Base-by-base conservation (phyloP, 2,329 filamentous ascomycete genomes). In the Endothia cerciana region DNA sequence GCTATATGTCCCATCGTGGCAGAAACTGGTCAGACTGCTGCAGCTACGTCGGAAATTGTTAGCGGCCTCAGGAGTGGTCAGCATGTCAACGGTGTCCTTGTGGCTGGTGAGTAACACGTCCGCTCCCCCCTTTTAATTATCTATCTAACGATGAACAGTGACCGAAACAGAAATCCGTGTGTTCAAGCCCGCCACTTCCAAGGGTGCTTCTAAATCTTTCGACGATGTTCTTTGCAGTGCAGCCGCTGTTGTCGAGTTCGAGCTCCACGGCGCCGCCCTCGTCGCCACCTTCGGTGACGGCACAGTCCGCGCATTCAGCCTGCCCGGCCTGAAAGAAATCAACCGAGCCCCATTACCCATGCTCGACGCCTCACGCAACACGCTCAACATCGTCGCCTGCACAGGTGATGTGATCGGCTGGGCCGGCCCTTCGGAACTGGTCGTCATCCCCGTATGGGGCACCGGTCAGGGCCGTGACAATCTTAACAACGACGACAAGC, bases 131-230 rank as follows among this genome's bases (percentile, higher is more conserved):
- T 36, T 38, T 40, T 22, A 25, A 10, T 47, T 36, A 13, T 19
- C 22, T 43, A 25, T 51, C 76, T 79, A 69, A 80, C 64, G 60
- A 3, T 2, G 22, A 28, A 71, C 71, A 94, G 77, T 85, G 1
- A 87, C 85, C 1, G 82, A 85, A 75, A 92, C 89, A 1, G 92
- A 93, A 71, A 90, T 89, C n/a, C 88, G 94, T 64, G 88, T 99
- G 59, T 97, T 97, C 82, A 92, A 89, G 70, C 94, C 95, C 0
- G 89, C 93, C 2, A 87, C 87, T 1, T 84, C 89, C 25, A 98
- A 97, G 78, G 95, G 94, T n/a, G 94, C 94, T 0, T 92, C 93
- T 64, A 97, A 95, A 72, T 88, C 89, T 1, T 98, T 95, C 78
- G 93, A 97, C 72, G 89, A 92, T 70, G 87, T 82, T 66, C 81